phyloP scores from a whole-genome alignment of 1,284 basidiomycete species.

The Psilocybe mexicana region DNA sequence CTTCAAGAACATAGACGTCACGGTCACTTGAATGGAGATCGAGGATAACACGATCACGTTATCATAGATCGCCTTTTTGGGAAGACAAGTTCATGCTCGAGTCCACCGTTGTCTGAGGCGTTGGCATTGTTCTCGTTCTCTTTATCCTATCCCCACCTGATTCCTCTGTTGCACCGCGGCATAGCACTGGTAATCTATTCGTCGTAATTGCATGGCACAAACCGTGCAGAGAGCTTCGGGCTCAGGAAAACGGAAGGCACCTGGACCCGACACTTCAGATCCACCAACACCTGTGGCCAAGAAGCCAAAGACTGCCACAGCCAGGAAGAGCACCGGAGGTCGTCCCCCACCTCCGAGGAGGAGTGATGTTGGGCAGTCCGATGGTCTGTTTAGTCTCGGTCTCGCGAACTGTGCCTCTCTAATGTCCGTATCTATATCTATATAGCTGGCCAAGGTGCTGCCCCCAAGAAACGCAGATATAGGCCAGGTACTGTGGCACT shows the following conservation, averaged over 20 bases:
- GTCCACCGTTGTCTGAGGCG: slow-evolving; percentile 1
- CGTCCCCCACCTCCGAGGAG: slow-evolving; percentile 23
- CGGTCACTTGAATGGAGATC: not conserved
- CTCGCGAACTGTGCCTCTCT: not conserved
- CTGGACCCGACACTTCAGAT: slow-evolving; percentile 37
- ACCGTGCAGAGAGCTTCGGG: slow-evolving; percentile 43
- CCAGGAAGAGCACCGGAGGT: slow-evolving; percentile 76
- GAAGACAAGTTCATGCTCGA: slow-evolving; percentile 20
- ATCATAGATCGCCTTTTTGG: slow-evolving; percentile 24
- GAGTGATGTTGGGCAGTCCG: slow-evolving; percentile 5
- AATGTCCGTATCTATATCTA: not conserved
- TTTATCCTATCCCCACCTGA: not conserved
- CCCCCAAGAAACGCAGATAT: slow-evolving; percentile 60
- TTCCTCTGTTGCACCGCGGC: not conserved
- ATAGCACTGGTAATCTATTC: not conserved
- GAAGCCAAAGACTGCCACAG: slow-evolving; percentile 55
- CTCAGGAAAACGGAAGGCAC: slow-evolving; percentile 42
- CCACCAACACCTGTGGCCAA: slow-evolving; percentile 50
- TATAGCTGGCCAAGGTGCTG: slow-evolving; percentile 18
- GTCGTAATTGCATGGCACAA: slow-evolving; percentile 44
- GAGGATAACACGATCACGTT: slow-evolving; percentile 19
- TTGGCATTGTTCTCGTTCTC: not conserved
- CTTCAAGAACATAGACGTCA: not conserved
- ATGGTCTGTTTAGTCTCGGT: slow-evolving; percentile 3
- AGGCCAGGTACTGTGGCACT: slow-evolving; percentile 88